Evolutionary conservation across 805 yeast species (phyloP), one percentile per base, ranked within the genome.

Genomic region (Yamadazyma phyllophila): DNA sequence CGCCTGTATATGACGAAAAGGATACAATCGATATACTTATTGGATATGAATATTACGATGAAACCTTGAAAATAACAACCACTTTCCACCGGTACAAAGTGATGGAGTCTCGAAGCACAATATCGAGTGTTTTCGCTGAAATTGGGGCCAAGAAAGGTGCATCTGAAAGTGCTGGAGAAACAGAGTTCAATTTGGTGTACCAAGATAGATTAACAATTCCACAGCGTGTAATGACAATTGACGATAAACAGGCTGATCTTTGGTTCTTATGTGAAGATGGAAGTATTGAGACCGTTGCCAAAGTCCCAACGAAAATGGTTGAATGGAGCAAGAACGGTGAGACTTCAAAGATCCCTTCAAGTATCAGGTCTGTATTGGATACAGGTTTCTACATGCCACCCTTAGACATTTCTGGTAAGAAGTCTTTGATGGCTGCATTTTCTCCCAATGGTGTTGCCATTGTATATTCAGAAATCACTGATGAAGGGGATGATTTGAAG

Each of bases 391-490:
- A 66, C 39, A 70, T 81, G 36, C 77, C 81, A 0, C 54, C 53
- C 26, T 14, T 51, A 3, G 36, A 47, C n/a, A 16, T 44, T 10
- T 24, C 41, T 1, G 34, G 42, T 2, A 42, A 43, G 4, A 41
- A 46, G 13, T 73, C 78, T 7, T 57, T 66, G 13, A 53, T 66
- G 13, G 54, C 70, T 9, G 65, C 73, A 3, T 54, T 81, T 2
- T 79, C 85, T 2, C 84, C 85, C 2, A 77, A 76, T 49, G 49
- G 77, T 35, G 66, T 78, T 10, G 71, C 81, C 3, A 38, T 67
- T 6, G 69, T 59, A 2, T 67, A 65, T 47, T 43, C 55, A 1
- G 53, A 54, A n/a, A 36, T 54, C 9, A 48, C 53, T 14, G 49
- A 49, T 4, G 46, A 38, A 3, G 20, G 41, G 2, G 26, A 43